Evolutionary conservation across 2,329 filamentous ascomycete genomes (phyloP).

Genomic region (Ophiosphaerella narmari): DNA sequence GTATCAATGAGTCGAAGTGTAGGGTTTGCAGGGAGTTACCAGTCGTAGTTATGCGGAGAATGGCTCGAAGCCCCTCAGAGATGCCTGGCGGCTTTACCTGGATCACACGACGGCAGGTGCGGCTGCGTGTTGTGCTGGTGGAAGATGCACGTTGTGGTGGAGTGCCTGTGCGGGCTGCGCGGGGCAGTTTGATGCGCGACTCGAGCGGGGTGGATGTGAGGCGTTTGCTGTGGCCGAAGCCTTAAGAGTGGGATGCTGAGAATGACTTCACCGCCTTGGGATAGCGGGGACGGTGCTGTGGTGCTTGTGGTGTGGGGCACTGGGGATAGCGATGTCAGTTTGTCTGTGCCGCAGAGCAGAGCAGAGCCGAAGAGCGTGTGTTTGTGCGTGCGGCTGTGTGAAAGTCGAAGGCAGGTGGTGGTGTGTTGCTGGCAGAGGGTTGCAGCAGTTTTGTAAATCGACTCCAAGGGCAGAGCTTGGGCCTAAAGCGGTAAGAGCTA

Average conservation of each 20-base stretch:
- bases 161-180: slow-evolving; percentile 37
- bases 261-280: slow-evolving; percentile 46
- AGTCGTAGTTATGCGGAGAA: slow-evolving; percentile 37
- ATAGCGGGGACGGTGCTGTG: slow-evolving; percentile 22
- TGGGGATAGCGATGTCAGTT: slow-evolving; percentile 17
- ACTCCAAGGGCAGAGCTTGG: slow-evolving; percentile 14
- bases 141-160: slow-evolving; percentile 31
- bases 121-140: slow-evolving; percentile 28
- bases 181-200: slow-evolving; percentile 36
- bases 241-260: slow-evolving; percentile 42
- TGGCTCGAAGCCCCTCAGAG: slow-evolving; percentile 49
- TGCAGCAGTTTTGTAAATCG: slow-evolving; percentile 32
- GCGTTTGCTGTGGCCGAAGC: slow-evolving; percentile 43
- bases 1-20: slow-evolving; percentile 25
- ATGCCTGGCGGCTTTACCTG: slow-evolving; percentile 38
- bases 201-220: slow-evolving; percentile 33
- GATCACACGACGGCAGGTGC: slow-evolving; percentile 41
- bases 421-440: slow-evolving; percentile 35
- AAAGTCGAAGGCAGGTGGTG: slow-evolving; percentile 21
- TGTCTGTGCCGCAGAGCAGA: slow-evolving; percentile 28
- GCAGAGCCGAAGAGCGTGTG: slow-evolving; percentile 10
- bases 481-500: slow-evolving; percentile 23
- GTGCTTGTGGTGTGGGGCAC: slow-evolving; percentile 15
- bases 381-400: slow-evolving; percentile 19
- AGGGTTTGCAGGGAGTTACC: slow-evolving; percentile 21